Evolutionary conservation across 2,329 filamentous ascomycete species (phyloP).

Genomic region (Ceratocystis papillata): DNA sequence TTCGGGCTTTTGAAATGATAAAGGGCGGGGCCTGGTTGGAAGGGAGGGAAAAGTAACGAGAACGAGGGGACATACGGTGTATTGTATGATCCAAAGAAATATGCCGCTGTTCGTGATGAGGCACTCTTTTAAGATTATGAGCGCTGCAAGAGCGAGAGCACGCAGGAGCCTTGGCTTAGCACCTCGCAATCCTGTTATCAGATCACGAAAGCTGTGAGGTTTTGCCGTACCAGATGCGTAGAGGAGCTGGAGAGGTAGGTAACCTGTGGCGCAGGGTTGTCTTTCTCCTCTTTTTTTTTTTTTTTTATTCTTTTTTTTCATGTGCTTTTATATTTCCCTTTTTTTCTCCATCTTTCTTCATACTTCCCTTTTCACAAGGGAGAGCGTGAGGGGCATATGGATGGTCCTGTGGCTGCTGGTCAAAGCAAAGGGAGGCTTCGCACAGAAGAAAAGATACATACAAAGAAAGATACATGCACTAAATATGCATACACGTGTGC

Average conservation of each 20-base stretch:
- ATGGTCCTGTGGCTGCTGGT: too few species aligned
- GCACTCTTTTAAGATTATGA: background rate
- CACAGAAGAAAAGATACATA: too few species aligned
- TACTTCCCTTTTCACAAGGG: too few species aligned
- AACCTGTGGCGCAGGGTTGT: background rate
- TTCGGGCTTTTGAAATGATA: background rate
- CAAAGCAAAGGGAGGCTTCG: too few species aligned
- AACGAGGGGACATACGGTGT: background rate
- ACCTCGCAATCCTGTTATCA: background rate
- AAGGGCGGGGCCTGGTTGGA: background rate
- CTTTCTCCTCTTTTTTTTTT: background rate
- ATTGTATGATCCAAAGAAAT: background rate
- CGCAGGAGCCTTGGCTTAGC: background rate
- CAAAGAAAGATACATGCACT: background rate
- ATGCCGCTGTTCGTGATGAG: background rate
- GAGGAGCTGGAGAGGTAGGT: slow-evolving; percentile 1
- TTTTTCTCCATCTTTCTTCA: too few species aligned
- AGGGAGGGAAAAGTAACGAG: background rate
- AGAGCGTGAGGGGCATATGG: too few species aligned
- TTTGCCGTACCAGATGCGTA: background rate
- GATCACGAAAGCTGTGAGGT: background rate
- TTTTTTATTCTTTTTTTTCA: background rate
- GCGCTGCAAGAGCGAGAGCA: background rate
- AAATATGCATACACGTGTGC: background rate
- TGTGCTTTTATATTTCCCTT: too few species aligned